Evolutionary conservation across 2,329 filamentous ascomycete genomes (phyloP).

Genomic region (Fusarium sp.): DNA sequence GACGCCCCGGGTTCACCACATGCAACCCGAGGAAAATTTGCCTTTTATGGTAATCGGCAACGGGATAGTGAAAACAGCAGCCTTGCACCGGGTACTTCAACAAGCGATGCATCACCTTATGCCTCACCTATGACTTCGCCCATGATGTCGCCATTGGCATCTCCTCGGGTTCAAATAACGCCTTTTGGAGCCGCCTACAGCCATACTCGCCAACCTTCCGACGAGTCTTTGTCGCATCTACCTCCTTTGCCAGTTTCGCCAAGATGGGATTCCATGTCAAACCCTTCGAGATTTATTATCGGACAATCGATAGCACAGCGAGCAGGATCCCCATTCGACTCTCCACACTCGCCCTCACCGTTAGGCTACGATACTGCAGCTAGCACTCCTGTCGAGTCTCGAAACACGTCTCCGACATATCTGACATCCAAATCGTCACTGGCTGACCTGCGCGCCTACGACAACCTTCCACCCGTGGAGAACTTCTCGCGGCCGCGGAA

Average conservation of each 20-base stretch:
- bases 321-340: slow-evolving; percentile 46
- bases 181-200: slow-evolving; percentile 44
- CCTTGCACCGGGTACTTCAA: slow-evolving; percentile 37
- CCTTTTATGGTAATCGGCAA: slow-evolving; percentile 37
- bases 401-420: slow-evolving; percentile 51
- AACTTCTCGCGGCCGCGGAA: slow-evolving; percentile 73
- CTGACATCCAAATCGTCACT: slow-evolving; percentile 52
- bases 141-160: slow-evolving; percentile 41
- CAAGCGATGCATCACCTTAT: slow-evolving; percentile 43
- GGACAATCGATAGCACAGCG: slow-evolving; percentile 42
- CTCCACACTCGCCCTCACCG: slow-evolving; percentile 47
- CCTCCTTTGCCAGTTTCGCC: slow-evolving; percentile 56
- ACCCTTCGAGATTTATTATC: slow-evolving; percentile 48
- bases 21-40: slow-evolving; percentile 40
- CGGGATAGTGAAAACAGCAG: slow-evolving; percentile 40
- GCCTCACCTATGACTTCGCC: slow-evolving; percentile 42
- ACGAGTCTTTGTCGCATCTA: slow-evolving; percentile 48
- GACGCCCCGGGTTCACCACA: slow-evolving; percentile 39
- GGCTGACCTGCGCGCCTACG: slow-evolving; percentile 53
- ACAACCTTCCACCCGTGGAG: slow-evolving; percentile 60
- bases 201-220: slow-evolving; percentile 39
- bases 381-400: slow-evolving; percentile 44
- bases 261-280: slow-evolving; percentile 61
- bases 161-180: slow-evolving; percentile 42
- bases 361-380: slow-evolving; percentile 43